Percentiles rank a stretch among this genome's conserved stretches.
These are phyloP conservation scores for Xanthoconium separans DNA, from an alignment of 1,284 basidiomycete genomes.

Conservation along the genomic window DNA sequence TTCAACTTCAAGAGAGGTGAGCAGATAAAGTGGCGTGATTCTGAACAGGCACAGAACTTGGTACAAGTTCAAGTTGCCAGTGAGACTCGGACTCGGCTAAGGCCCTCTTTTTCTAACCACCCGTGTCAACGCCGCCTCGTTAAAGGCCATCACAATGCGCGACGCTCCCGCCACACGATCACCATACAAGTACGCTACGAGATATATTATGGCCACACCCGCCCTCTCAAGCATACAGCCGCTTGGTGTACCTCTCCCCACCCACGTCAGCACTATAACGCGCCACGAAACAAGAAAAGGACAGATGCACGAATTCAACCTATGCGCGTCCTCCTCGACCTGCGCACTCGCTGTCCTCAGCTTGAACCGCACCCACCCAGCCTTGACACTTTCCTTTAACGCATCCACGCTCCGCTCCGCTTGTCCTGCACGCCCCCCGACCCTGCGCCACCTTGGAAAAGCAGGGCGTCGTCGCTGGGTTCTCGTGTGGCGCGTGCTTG, in stretches of 20 bases:
- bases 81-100: no score
- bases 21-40: no score
- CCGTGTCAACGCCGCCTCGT: no score
- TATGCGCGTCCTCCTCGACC: constrained; percentile 95
- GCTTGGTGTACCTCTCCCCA: constrained; percentile 36
- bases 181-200: neutral
- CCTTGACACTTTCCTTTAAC: constrained; percentile 62
- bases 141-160: no score
- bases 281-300: constrained; percentile 1
- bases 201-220: neutral
- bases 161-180: no score
- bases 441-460: constrained; percentile 98
- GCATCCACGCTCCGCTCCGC: constrained; percentile 70
- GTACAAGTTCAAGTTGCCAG: no score
- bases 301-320: constrained; percentile 74
- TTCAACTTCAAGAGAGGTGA: no score
- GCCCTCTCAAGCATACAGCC: constrained; percentile 34
- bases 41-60: no score
- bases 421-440: constrained; percentile 98
- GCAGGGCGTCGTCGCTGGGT: constrained; percentile 96
- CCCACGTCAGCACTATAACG: no score
- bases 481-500: constrained; percentile 71
- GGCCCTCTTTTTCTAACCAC: no score
- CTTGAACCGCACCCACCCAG: constrained; percentile 85
- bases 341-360: constrained; percentile 94